Evolutionary conservation across 2,329 filamentous ascomycete genomes (phyloP).

Genomic region (Curvularia lunata): DNA sequence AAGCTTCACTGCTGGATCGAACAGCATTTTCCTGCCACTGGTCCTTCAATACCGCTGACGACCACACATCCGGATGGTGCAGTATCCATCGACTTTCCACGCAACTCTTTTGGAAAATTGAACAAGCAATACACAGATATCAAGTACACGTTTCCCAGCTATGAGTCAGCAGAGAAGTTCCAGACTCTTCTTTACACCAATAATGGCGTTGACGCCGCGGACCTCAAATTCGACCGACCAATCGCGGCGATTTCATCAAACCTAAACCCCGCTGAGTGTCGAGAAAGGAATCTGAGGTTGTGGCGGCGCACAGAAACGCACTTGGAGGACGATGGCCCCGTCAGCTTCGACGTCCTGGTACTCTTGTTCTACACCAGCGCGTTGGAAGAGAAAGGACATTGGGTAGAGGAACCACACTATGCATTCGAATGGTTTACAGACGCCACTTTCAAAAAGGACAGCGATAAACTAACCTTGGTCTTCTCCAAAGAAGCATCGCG

Average conservation of each 20-base stretch:
- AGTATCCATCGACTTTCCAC: constrained; percentile 42
- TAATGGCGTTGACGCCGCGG: constrained; percentile 34
- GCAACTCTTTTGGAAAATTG: constrained; percentile 32
- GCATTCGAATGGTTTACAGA: constrained; percentile 41
- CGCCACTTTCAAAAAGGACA: constrained; percentile 30
- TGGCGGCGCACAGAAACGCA: constrained; percentile 36
- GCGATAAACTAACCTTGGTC: constrained; percentile 31
- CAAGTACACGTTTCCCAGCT: constrained; percentile 35
- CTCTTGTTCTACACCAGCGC: constrained; percentile 43
- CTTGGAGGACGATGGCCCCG: constrained; percentile 18
- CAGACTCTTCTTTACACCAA: constrained; percentile 46
- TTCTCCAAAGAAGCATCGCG: constrained; percentile 41
- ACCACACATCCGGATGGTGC: constrained; percentile 36
- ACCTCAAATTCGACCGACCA: constrained; percentile 37
- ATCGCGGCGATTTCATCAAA: constrained; percentile 35
- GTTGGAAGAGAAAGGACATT: constrained; percentile 38
- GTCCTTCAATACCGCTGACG: constrained; percentile 41
- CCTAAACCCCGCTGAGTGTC: constrained; percentile 39
- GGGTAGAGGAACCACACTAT: constrained; percentile 46
- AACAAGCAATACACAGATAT: constrained; percentile 39
- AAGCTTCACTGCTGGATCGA: constrained; percentile 31
- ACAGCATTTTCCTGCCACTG: constrained; percentile 41
- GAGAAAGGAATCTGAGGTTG: constrained; percentile 37
- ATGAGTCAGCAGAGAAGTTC: constrained; percentile 25
- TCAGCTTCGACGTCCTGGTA: constrained; percentile 29